Evolutionary conservation across 257 asterid genomes (phyloP), one percentile per base, ranked within the genome.

Genomic region (Solanum rostratum): DNA sequence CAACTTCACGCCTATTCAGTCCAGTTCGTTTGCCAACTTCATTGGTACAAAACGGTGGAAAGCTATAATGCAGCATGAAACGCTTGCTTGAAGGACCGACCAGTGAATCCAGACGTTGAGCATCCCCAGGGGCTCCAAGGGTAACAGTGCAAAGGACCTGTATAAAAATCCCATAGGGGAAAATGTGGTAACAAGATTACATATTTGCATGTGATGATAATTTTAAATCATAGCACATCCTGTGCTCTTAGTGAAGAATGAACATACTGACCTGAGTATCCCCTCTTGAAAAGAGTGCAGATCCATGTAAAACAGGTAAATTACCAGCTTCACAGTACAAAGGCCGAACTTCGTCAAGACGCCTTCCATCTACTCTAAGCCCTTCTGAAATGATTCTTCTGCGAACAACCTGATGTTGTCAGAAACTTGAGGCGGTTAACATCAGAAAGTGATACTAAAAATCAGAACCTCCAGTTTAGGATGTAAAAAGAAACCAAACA

Each of bases 61-160:
- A 97, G 88, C 94, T 94, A 80, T 97, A 97, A 85, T 97, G 99
- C 88, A 95, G 98, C 99, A 95, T 95, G 92, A 97, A 95, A 45
- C 94, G 92, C 94, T 97, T 97, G 83, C 93, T 90, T 86, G 97
- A 88, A 89, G 99, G 99, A 86, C 98, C 98, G 84, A 95, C 99
- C 83, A 95, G 50, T 6, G 99, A 94, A 52, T 92, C 96, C 82
- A 95, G 87, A 49, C 88, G 96, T 84, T 97, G 99, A 87, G 99
- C 98, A 83, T 97, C 96, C 85, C 93, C 97, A 82, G 99, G 99
- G 50, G 99, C 97, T 87, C 99, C 99, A 84, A 95, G 98, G 54
- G 99, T 95, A 63, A 97, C 97, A 85, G 98, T 95, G 85, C 98
- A 94, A 87, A 95, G 98, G 81, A 97, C 98, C 98, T 97, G 90